Percentiles rank a stretch among this genome's conserved stretches.
Evolutionary conservation across 2,329 filamentous ascomycete genomes (phyloP).

Genomic region (Pezicula carpinea): DNA sequence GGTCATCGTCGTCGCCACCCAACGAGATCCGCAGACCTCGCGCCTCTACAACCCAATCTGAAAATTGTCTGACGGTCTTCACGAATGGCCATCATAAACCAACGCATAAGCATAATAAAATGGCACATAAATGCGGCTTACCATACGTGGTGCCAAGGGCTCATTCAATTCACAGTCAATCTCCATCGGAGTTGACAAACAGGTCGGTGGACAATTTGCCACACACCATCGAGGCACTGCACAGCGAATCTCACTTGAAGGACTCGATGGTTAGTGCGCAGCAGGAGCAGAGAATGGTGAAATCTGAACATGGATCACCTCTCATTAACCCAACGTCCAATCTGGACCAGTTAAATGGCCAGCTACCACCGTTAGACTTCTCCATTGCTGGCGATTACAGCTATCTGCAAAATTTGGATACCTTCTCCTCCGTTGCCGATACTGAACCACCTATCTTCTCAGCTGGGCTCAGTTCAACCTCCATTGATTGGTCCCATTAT

Average conservation of each 20-base stretch:
- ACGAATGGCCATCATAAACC: slow-evolving; percentile 62
- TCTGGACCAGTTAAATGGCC: slow-evolving; percentile 44
- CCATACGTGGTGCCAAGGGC: slow-evolving; percentile 57
- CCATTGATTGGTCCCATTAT: slow-evolving; percentile 50
- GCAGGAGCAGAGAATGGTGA: slow-evolving; percentile 45
- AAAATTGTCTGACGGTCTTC: slow-evolving; percentile 53
- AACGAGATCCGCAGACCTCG: slow-evolving; percentile 43
- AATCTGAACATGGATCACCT: slow-evolving; percentile 59
- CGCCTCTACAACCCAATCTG: slow-evolving; percentile 59
- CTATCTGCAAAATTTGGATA: slow-evolving; percentile 40
- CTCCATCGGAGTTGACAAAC: slow-evolving; percentile 42
- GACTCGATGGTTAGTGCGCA: slow-evolving; percentile 32
- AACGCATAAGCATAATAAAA: slow-evolving; percentile 54
- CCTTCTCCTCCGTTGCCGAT: slow-evolving; percentile 45
- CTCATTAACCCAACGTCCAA: slow-evolving; percentile 43
- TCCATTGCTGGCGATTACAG: slow-evolving; percentile 46
- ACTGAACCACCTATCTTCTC: slow-evolving; percentile 53
- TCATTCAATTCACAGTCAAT: slow-evolving; percentile 49
- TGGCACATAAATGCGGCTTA: slow-evolving; percentile 52
- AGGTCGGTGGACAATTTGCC: slow-evolving; percentile 41
- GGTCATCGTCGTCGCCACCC: slow-evolving; percentile 37
- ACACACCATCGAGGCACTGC: slow-evolving; percentile 34
- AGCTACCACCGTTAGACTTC: slow-evolving; percentile 54
- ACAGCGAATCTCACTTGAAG: slow-evolving; percentile 30
- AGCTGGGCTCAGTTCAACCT: slow-evolving; percentile 53